Percentiles rank a stretch among this genome's conserved stretches.
Conservation (phyloP, 139 green algal species). For the Astrephomene gubernaculifera region DNA sequence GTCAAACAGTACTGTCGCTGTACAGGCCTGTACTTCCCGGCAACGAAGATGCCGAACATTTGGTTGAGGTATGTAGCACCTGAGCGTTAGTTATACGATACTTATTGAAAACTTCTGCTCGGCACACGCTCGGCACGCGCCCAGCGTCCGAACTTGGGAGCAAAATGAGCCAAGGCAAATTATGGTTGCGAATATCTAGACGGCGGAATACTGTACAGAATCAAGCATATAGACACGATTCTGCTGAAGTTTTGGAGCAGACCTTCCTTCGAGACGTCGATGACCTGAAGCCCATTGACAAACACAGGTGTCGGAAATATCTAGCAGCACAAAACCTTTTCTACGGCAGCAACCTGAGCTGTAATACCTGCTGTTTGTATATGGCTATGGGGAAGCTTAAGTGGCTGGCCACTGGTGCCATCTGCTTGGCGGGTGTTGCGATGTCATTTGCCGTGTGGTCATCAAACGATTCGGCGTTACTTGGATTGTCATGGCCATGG, state of each 20-base stretch:
- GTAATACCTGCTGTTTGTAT: neutral
- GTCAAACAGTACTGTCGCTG: too few relatives aligned
- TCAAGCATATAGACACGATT: neutral
- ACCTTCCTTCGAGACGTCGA: neutral
- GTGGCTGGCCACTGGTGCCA: neutral
- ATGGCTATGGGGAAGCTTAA: neutral
- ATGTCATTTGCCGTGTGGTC: neutral
- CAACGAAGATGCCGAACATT: too few relatives aligned
- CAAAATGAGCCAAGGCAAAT: neutral
- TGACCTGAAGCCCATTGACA: conserved; percentile 1
- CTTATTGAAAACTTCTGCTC: too few relatives aligned
- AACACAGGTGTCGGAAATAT: neutral
- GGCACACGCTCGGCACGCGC: conserved; percentile 6
- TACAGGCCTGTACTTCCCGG: too few relatives aligned
- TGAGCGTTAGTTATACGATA: too few relatives aligned
- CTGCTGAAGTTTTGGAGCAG: too few relatives aligned
- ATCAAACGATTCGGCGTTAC: neutral
- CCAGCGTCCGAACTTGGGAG: too few relatives aligned
- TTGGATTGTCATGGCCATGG: neutral
- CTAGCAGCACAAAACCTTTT: neutral
- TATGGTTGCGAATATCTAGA: neutral
- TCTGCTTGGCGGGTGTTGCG: neutral
- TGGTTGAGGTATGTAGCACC: too few relatives aligned
- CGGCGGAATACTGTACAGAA: neutral
- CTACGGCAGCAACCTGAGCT: neutral